Percentiles rank a stretch among this genome's conserved stretches.
phyloP scores from a whole-genome alignment of 2,329 filamentous ascomycete genomes.

The Colletotrichum sp. region DNA sequence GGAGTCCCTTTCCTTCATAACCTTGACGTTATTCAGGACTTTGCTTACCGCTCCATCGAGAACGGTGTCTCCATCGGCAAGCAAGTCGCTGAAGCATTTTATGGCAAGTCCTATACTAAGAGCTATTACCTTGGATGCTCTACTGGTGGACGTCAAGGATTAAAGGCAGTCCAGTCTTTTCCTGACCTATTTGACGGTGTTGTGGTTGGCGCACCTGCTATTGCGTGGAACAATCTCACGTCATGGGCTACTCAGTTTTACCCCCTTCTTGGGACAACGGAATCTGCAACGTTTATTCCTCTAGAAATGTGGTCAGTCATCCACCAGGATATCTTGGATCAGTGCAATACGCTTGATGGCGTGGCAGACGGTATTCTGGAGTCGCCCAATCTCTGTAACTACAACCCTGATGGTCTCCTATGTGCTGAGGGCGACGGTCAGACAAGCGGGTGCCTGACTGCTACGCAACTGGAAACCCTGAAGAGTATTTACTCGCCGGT shows the following conservation, averaged over 20 bases:
- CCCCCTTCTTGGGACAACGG: slow-evolving; percentile 44
- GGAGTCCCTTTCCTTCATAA: slow-evolving; percentile 36
- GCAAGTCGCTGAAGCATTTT: slow-evolving; percentile 50
- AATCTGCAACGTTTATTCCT: slow-evolving; percentile 33
- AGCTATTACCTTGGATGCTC: slow-evolving; percentile 56
- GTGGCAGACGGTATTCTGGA: slow-evolving; percentile 25
- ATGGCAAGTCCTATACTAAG: slow-evolving; percentile 35
- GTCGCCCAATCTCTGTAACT: slow-evolving; percentile 25
- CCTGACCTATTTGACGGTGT: slow-evolving; percentile 56
- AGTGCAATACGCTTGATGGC: slow-evolving; percentile 28
- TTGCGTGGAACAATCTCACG: slow-evolving; percentile 44
- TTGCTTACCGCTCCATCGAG: slow-evolving; percentile 30
- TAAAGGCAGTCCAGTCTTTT: slow-evolving; percentile 49
- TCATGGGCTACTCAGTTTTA: slow-evolving; percentile 26
- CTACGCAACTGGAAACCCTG: slow-evolving; percentile 39
- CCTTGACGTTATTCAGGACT: slow-evolving; percentile 39
- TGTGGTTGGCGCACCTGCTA: slow-evolving; percentile 38
- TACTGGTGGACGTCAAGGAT: slow-evolving; percentile 54
- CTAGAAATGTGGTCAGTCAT: slow-evolving; percentile 26
- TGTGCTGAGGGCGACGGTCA: slow-evolving; percentile 28
- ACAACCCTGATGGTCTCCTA: slow-evolving; percentile 43
- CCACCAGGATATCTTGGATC: slow-evolving; percentile 28
- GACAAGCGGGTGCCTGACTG: neutral
- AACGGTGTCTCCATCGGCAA: slow-evolving; percentile 46
- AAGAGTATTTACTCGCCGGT: slow-evolving; percentile 35